Conservation (phyloP, 305 asterid species). For the Solanum aculeatissimum region DNA sequence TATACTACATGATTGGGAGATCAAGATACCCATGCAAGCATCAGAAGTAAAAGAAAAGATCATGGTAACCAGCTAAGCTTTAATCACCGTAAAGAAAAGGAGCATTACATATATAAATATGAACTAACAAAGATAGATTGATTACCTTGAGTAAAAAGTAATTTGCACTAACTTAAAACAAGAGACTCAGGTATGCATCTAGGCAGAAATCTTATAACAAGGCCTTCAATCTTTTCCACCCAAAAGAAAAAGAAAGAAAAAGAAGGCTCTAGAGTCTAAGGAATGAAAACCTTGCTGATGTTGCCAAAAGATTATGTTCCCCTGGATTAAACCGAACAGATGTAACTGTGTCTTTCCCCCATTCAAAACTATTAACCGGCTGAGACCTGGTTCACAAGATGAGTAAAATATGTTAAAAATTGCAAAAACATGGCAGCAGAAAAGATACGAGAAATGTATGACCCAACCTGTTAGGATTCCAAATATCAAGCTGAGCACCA, state of each 20-base stretch:
- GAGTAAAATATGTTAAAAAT: slow-evolving; percentile 5
- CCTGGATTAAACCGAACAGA: slow-evolving; percentile 94
- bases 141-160: neutral
- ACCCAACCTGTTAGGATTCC: slow-evolving; percentile 90
- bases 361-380: slow-evolving; percentile 75
- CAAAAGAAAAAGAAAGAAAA: neutral
- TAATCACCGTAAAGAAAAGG: neutral
- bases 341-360: slow-evolving; percentile 67
- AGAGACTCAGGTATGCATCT: neutral
- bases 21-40: neutral
- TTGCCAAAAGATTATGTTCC: slow-evolving; percentile 76
- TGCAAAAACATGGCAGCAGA: neutral
- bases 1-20: neutral
- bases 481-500: slow-evolving; percentile 93
- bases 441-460: neutral
- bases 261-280: neutral
- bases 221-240: neutral
- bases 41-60: neutral
- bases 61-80: neutral
- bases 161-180: neutral
- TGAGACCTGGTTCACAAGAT: slow-evolving; percentile 56
- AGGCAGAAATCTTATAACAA: neutral
- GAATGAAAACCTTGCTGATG: slow-evolving; percentile 69
- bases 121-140: neutral
- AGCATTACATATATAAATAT: neutral